Conservation (phyloP, 2,329 filamentous ascomycete species). For the Aspergillus unguis region DNA sequence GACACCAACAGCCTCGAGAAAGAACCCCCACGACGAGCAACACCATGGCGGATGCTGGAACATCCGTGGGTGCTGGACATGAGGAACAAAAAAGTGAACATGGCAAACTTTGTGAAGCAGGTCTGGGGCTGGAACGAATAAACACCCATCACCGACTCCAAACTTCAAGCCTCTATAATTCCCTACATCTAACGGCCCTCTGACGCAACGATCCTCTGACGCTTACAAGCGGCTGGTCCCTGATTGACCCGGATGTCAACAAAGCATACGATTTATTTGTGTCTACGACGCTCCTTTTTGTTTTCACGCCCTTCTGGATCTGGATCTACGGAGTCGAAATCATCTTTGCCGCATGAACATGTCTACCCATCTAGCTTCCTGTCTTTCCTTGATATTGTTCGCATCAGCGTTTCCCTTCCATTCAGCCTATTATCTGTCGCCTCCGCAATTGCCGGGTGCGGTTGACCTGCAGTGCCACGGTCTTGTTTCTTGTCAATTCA, state of each 20-base stretch:
- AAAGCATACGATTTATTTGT: slow-evolving; percentile 24
- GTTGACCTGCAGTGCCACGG: slow-evolving; percentile 6
- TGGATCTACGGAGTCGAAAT: slow-evolving; percentile 22
- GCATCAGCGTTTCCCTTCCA: slow-evolving; percentile 15
- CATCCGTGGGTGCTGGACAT: slow-evolving; percentile 99
- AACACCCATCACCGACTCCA: slow-evolving; percentile 8
- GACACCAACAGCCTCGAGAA: slow-evolving; percentile 73
- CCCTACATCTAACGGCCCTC: slow-evolving; percentile 17
- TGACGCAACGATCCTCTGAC: slow-evolving; percentile 23
- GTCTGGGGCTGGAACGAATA: slow-evolving; percentile 95
- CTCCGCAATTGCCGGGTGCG: slow-evolving; percentile 15
- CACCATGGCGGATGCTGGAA: slow-evolving; percentile 97
- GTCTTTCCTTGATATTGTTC: slow-evolving; percentile 10
- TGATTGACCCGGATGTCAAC: slow-evolving; percentile 28
- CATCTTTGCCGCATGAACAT: slow-evolving; percentile 17
- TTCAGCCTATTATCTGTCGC: slow-evolving; percentile 3
- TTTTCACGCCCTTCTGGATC: slow-evolving; percentile 13
- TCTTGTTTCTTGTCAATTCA: not conserved
- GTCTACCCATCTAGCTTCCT: slow-evolving; percentile 16
- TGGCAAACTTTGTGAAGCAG: slow-evolving; percentile 87
- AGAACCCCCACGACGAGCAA: slow-evolving; percentile 78
- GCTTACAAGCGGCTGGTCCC: slow-evolving; percentile 27
- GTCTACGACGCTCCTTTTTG: slow-evolving; percentile 25
- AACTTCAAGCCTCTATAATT: slow-evolving; percentile 8
- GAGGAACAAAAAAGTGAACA: slow-evolving; percentile 93